Conservation (phyloP, 106 monocot genomes). For the Alisma plantagoaquatica region DNA sequence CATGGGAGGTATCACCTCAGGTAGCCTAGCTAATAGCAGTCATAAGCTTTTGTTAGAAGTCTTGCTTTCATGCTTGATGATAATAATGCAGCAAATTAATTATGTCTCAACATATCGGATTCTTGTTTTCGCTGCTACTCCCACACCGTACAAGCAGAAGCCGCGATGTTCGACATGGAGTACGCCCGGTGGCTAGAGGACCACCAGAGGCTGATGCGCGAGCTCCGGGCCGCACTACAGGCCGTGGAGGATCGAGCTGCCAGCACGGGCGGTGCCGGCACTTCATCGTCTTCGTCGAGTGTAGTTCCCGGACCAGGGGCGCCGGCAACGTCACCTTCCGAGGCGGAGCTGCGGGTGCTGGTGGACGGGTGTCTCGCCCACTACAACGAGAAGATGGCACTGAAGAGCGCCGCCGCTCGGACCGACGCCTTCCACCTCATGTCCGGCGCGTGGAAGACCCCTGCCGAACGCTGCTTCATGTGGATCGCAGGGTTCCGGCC, state of each 20-base stretch:
- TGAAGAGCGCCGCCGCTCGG: slow-evolving; percentile 51
- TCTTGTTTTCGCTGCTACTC: too few relatives aligned
- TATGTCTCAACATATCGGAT: background rate
- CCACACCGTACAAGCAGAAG: too few relatives aligned
- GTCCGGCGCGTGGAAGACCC: slow-evolving; percentile 95
- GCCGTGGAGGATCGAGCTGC: too few relatives aligned
- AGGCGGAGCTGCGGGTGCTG: slow-evolving; percentile 57
- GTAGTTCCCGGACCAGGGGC: too few relatives aligned
- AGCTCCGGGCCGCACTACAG: slow-evolving; percentile 73
- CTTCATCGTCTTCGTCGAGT: too few relatives aligned
- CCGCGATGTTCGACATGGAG: slow-evolving; percentile 70
- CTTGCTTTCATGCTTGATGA: background rate
- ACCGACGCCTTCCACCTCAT: slow-evolving; percentile 85
- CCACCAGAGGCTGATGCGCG: slow-evolving; percentile 67
- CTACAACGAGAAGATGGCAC: slow-evolving; percentile 66
- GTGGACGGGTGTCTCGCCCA: slow-evolving; percentile 60
- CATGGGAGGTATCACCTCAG: too few relatives aligned
- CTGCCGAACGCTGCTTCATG: slow-evolving; percentile 67
- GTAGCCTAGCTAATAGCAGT: too few relatives aligned
- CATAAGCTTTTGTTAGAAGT: too few relatives aligned
- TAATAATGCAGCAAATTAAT: background rate
- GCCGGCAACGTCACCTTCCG: slow-evolving; percentile 54
- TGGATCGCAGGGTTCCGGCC: slow-evolving; percentile 44
- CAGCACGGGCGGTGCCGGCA: too few relatives aligned
- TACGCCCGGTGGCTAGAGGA: slow-evolving; percentile 87